phyloP scores from a whole-genome alignment of 305 asterid genomes.

The Caryopteris hybrid region DNA sequence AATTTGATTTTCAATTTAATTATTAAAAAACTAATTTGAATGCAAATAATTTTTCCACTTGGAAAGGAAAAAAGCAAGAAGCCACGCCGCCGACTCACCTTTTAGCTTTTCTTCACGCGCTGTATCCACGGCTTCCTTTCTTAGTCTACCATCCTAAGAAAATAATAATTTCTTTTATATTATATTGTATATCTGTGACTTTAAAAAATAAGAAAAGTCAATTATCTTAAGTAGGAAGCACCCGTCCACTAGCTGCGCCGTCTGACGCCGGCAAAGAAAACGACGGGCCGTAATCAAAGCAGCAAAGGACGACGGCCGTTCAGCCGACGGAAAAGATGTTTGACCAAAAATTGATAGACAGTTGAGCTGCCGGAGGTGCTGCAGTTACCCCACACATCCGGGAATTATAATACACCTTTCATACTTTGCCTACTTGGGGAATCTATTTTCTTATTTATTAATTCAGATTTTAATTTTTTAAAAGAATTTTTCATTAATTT shows the following conservation, averaged over 20 bases:
- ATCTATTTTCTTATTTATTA: neutral
- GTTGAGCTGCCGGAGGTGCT: conserved; percentile 25
- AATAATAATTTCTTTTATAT: too few species aligned
- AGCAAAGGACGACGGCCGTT: conserved; percentile 25
- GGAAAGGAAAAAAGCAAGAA: neutral
- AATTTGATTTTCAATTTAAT: too few species aligned
- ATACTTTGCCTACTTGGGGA: neutral
- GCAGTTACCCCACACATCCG: too few species aligned
- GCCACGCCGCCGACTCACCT: too few species aligned
- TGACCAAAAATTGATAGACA: conserved; percentile 21
- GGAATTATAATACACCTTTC: conserved; percentile 25
- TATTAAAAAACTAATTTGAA: too few species aligned
- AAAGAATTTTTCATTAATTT: too few species aligned
- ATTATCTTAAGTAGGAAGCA: conserved; percentile 29
- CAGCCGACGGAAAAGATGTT: conserved; percentile 21
- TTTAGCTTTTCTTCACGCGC: neutral
- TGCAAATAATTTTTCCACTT: neutral
- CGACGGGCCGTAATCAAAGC: conserved; percentile 22
- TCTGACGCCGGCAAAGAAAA: conserved; percentile 34
- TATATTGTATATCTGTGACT: too few species aligned
- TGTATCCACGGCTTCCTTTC: neutral
- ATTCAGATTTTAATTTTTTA: too few species aligned
- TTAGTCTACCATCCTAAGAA: too few species aligned
- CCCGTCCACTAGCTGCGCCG: too few species aligned
- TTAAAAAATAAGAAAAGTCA: neutral